These are phyloP conservation scores for Rhodotorula sp. DNA, from an alignment of 1,284 basidiomycete species.

Conservation along the genomic window DNA sequence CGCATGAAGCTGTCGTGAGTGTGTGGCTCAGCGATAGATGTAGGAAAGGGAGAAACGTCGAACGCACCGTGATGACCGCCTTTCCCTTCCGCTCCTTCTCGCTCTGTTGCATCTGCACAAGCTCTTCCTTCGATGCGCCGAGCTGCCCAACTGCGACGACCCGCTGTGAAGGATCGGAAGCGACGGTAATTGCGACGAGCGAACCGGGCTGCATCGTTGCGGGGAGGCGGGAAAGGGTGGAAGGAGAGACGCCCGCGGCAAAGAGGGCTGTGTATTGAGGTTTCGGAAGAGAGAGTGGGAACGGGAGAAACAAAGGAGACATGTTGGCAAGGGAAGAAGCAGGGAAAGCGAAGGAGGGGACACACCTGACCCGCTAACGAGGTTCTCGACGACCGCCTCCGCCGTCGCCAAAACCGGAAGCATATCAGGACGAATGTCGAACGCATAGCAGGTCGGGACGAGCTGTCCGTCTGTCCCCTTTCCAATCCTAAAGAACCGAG, in stretches of 20 bases:
- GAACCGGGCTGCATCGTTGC: constrained; percentile 35
- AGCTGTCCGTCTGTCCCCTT: constrained; percentile 14
- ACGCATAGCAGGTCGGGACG: constrained; percentile 31
- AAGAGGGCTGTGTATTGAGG: constrained; percentile 18
- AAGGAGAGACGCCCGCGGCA: constrained; percentile 20
- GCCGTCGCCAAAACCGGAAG: constrained; percentile 33
- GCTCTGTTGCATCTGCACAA: constrained; percentile 45
- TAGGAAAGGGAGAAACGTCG: constrained; percentile 60
- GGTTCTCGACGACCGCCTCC: constrained; percentile 18
- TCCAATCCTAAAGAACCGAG: constrained; percentile 17
- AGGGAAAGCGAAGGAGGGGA: constrained; percentile 1
- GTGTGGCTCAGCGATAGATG: no score
- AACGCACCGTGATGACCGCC: constrained; percentile 66
- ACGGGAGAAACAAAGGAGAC: not conserved
- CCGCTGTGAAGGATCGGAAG: constrained; percentile 39
- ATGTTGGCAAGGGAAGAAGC: not conserved
- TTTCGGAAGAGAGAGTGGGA: not conserved
- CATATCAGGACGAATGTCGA: constrained; percentile 17
- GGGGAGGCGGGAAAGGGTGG: constrained; percentile 9
- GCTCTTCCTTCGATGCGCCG: constrained; percentile 58
- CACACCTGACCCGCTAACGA: constrained; percentile 13
- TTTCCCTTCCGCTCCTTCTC: constrained; percentile 63
- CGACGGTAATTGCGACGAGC: constrained; percentile 56
- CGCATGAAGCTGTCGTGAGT: constrained; percentile 16
- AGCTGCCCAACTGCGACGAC: constrained; percentile 69